Base-by-base conservation (phyloP, 768 basidiomycete genomes). In the Grammothele lineata region DNA sequence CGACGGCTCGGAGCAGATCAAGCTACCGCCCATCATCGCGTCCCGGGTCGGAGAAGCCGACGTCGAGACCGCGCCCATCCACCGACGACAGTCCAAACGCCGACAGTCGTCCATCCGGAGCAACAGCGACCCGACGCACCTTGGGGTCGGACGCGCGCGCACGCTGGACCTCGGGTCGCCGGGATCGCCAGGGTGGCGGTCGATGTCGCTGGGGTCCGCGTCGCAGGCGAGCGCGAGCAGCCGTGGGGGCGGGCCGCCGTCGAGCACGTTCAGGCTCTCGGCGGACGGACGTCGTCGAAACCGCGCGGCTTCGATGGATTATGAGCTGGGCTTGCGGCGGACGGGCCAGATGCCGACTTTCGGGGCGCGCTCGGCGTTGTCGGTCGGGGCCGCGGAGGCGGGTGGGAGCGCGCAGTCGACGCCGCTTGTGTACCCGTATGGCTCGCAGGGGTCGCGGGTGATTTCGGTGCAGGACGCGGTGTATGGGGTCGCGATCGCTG, bases 391-490 rank as follows among this genome's bases (percentile, higher is more conserved):
- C 15, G 9, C 15, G 35, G 8, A 14, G 18, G 8, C 12, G 8
- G 18, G 12, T 6, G 43, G 25, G 5, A 21, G 50, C 19, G 24
- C 34, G 19, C 19, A 27, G 22, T 5, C 41, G n/a, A 27, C 45
- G 19, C 44, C 45, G n/a, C 26, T 37, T 25, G 25, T 34, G 35
- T 45, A 36, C 42, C 25, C 30, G 22, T 24, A 59, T 60, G 32
- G 51, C 15, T 15, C 39, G 11, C 19, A 50, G 46, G n/a, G n/a
- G n/a, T 39, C 54, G 60, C 60, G 61, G 48, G 34, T 62, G 37
- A 66, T 84, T n/a, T 73, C 81, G 14, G 70, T 80, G 4, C 75
- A 76, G 8, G 73, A 82, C 50, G 86, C 84, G 9, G 81, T 87
- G 34, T 70, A 76, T 41, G 74, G 77, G 37, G 86, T 88, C 55